These are phyloP conservation scores for Pseudogymnoascus sp. DNA, from an alignment of 2,329 filamentous ascomycete genomes.

Conservation along the genomic window DNA sequence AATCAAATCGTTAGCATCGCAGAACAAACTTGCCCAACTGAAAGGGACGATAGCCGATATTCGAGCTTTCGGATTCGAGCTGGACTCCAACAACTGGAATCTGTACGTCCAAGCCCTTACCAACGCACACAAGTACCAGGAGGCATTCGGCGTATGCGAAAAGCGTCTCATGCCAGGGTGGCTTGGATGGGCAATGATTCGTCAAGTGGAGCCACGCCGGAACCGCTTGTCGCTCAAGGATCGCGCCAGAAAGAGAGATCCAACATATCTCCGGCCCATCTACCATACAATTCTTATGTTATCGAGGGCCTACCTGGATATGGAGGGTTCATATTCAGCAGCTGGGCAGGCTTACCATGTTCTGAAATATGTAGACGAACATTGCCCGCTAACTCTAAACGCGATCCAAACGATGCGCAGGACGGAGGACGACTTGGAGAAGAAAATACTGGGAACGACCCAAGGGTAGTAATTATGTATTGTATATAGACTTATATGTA, in stretches of 20 bases:
- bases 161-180: slow-evolving; percentile 68
- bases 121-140: slow-evolving; percentile 46
- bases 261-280: slow-evolving; percentile 23
- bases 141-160: slow-evolving; percentile 71
- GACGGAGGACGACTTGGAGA: slow-evolving; percentile 20
- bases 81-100: slow-evolving; percentile 78
- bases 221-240: slow-evolving; percentile 21
- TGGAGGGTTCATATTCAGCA: slow-evolving; percentile 23
- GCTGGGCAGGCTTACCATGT: slow-evolving; percentile 16
- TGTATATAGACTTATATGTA: slow-evolving; percentile 3
- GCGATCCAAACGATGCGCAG: slow-evolving; percentile 25
- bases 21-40: slow-evolving; percentile 45
- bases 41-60: slow-evolving; percentile 43
- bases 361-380: slow-evolving; percentile 21
- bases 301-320: slow-evolving; percentile 20
- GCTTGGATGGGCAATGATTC: slow-evolving; percentile 55
- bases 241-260: slow-evolving; percentile 17
- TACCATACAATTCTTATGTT: slow-evolving; percentile 24
- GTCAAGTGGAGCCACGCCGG: slow-evolving; percentile 18
- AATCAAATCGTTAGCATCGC: slow-evolving; percentile 42
- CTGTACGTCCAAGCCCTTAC: slow-evolving; percentile 62
- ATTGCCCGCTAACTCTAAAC: slow-evolving; percentile 24
- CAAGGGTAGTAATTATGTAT: slow-evolving; percentile 1
- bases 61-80: slow-evolving; percentile 55
- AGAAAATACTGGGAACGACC: slow-evolving; percentile 9